phyloP scores from a whole-genome alignment of 2,329 filamentous ascomycete genomes.

The Ophiostoma angusticollis region DNA sequence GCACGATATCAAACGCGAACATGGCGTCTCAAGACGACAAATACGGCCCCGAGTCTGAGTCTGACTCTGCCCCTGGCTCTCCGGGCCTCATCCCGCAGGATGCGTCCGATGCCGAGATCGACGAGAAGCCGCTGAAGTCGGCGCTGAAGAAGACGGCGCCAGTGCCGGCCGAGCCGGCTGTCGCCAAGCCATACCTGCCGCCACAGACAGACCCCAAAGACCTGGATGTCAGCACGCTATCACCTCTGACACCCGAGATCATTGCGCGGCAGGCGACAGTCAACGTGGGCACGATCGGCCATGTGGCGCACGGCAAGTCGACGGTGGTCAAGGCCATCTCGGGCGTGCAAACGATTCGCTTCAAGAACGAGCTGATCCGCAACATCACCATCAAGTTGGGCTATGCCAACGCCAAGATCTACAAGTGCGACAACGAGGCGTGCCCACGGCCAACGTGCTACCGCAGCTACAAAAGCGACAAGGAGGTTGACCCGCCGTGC shows the following conservation, averaged over 20 bases:
- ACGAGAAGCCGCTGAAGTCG: slow-evolving; percentile 64
- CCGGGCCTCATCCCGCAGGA: slow-evolving; percentile 42
- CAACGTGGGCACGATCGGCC: slow-evolving; percentile 97
- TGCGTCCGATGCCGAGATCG: slow-evolving; percentile 42
- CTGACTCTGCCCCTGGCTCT: slow-evolving; percentile 50
- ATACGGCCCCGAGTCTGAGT: slow-evolving; percentile 60
- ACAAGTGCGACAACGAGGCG: slow-evolving; percentile 86
- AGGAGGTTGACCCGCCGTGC: slow-evolving; percentile 93
- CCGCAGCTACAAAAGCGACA: slow-evolving; percentile 95
- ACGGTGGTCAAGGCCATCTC: slow-evolving; percentile 99
- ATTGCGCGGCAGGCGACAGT: slow-evolving; percentile 97
- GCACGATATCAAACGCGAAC: slow-evolving; percentile 17
- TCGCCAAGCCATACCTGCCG: slow-evolving; percentile 45
- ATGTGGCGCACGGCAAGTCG: slow-evolving; percentile 97
- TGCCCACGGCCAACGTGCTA: slow-evolving; percentile 94
- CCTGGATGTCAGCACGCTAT: slow-evolving; percentile 68
- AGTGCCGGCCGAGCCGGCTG: slow-evolving; percentile 40
- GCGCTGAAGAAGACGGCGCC: slow-evolving; percentile 61
- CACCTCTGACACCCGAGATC: slow-evolving; percentile 85
- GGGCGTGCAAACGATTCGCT: slow-evolving; percentile 94
- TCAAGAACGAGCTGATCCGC: slow-evolving; percentile 98
- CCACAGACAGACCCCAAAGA: slow-evolving; percentile 88
- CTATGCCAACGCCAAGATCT: slow-evolving; percentile 98
- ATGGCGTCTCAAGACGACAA: slow-evolving; percentile 51
- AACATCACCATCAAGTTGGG: slow-evolving; percentile 99